These are phyloP conservation scores for Chenopodium suecicum DNA, from an alignment of 148 eudicot genomes.

Conservation along the genomic window DNA sequence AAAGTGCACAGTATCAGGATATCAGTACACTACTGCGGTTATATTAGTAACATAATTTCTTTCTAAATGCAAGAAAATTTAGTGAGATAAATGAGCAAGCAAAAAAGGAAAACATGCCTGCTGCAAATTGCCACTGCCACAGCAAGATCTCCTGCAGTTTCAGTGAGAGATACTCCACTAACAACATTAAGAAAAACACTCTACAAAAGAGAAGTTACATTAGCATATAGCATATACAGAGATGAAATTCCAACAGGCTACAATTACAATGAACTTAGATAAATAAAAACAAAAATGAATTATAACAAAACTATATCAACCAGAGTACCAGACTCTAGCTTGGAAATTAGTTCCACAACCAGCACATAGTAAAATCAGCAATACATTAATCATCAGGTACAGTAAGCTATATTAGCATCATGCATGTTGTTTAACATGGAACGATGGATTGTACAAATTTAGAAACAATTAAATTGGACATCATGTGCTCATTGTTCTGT, in stretches of 20 bases:
- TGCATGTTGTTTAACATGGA: not conserved
- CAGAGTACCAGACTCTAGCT: not conserved
- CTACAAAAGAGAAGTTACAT: constrained; percentile 32
- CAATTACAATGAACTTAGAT: constrained; percentile 2
- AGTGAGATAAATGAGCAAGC: not conserved
- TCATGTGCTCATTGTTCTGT: not conserved
- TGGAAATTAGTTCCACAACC: not conserved
- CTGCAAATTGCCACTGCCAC: constrained; percentile 98
- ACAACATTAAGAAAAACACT: constrained; percentile 72
- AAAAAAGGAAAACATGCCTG: constrained; percentile 50
- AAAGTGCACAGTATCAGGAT: not conserved
- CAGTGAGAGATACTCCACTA: constrained; percentile 64
- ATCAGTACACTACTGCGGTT: not conserved
- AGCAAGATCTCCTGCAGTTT: constrained; percentile 96
- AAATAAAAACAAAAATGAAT: not conserved
- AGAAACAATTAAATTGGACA: not conserved
- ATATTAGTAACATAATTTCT: not conserved
- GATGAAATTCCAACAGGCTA: not conserved
- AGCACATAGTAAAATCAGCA: not conserved
- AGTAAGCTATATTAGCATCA: not conserved
- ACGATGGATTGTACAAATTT: not conserved
- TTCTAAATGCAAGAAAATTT: not conserved
- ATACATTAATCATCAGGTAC: not conserved
- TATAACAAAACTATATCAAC: not conserved
- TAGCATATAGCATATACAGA: not conserved